A percentile compares a stretch with the other conserved stretches of the same genome.
phyloP scores from a whole-genome alignment of 345 rosid genomes.

The Aquilaria yunnanensis region DNA sequence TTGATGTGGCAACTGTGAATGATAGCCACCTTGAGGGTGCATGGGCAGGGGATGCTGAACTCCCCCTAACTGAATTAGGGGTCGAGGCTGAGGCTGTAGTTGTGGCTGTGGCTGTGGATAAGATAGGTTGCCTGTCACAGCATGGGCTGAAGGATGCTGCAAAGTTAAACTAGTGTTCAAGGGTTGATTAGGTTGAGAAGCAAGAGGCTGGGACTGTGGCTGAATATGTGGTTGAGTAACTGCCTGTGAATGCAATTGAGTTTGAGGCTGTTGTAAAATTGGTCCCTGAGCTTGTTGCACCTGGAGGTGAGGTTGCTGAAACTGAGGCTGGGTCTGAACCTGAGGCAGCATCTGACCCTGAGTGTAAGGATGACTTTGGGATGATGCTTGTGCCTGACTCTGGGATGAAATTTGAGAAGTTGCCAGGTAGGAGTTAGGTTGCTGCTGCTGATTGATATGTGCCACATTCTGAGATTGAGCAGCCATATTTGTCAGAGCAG shows the following conservation, averaged over 20 bases:
- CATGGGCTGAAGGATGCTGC: constrained; percentile 28
- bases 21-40: constrained; percentile 34
- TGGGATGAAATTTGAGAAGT: constrained; percentile 20
- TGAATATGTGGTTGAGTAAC: constrained; percentile 17
- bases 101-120: constrained; percentile 41
- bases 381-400: constrained; percentile 9
- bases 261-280: constrained; percentile 23
- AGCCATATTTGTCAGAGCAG: constrained; percentile 24
- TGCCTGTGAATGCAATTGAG: constrained; percentile 18
- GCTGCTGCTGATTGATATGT: constrained; percentile 30
- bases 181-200: constrained; percentile 28
- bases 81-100: constrained; percentile 37
- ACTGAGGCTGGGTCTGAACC: constrained; percentile 8
- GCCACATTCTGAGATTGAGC: constrained; percentile 36
- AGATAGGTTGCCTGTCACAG: constrained; percentile 51
- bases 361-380: constrained; percentile 28
- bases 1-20: constrained; percentile 29
- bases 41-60: constrained; percentile 27
- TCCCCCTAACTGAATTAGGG: constrained; percentile 32
- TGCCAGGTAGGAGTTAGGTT: constrained; percentile 17
- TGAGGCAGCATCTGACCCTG: constrained; percentile 4
- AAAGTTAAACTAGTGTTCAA: constrained; percentile 26
- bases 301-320: constrained; percentile 20
- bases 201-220: constrained; percentile 19
- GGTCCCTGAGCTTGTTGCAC: constrained; percentile 27